Percentiles rank a stretch among this genome's conserved stretches.
Conservation (phyloP, 768 basidiomycete genomes). For the Suillus fuscotomentosus region DNA sequence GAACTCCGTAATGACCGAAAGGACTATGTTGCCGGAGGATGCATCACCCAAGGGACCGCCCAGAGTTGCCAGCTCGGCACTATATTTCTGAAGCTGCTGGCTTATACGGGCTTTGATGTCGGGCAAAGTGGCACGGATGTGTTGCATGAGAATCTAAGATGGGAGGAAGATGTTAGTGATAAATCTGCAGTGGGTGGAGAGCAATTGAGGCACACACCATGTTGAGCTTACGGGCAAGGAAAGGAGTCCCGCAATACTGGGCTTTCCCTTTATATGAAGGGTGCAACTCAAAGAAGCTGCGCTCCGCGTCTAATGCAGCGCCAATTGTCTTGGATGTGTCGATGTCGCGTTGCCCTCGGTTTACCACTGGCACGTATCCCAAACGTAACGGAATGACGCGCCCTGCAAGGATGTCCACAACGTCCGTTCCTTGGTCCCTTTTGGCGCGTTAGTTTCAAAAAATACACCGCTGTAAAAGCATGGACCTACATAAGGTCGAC, state of each 20-base stretch:
- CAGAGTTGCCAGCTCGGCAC: constrained; percentile 74
- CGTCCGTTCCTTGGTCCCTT: constrained; percentile 97
- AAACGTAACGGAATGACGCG: constrained; percentile 94
- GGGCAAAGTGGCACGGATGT: constrained; percentile 95
- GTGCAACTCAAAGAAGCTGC: constrained; percentile 94
- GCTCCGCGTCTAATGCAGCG: constrained; percentile 84
- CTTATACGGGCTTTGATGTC: constrained; percentile 97
- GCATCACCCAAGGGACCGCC: constrained; percentile 86
- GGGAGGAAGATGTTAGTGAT: background rate
- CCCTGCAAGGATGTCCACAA: constrained; percentile 97
- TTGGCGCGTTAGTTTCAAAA: constrained; percentile 14
- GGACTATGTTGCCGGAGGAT: constrained; percentile 87
- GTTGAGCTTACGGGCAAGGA: constrained; percentile 92
- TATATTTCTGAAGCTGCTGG: constrained; percentile 88
- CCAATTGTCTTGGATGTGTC: constrained; percentile 84
- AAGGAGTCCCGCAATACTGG: constrained; percentile 96
- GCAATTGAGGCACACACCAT: constrained; percentile 52
- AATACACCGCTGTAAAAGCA: background rate
- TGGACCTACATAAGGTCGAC: constrained; percentile 90
- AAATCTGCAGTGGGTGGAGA: no score
- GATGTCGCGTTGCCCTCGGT: constrained; percentile 97
- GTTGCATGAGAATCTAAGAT: constrained; percentile 93
- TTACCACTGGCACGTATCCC: constrained; percentile 98
- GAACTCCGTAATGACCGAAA: constrained; percentile 98
- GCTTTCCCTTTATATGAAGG: constrained; percentile 90